Base-by-base conservation (phyloP, 768 basidiomycete species). In the Termitomyces sp. region DNA sequence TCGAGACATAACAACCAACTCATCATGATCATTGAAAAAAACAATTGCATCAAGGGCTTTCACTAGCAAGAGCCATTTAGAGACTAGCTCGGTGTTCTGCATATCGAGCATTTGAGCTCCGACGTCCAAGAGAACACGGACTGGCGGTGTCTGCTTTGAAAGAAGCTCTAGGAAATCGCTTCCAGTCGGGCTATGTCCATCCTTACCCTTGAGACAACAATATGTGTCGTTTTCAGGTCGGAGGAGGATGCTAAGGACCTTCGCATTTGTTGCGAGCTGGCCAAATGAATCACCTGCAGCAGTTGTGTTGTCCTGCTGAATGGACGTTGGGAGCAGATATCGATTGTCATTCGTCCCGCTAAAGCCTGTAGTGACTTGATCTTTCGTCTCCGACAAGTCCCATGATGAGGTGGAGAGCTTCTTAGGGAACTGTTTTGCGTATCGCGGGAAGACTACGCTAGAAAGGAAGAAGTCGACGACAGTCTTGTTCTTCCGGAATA, bases 31-130 rank as follows among this genome's bases (percentile, higher is more conserved):
- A 47, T 79, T 69, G 57, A 79, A 79, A 58, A 73, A 84, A 5
- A 84, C 71, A 0, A 77, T 80, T 0, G 80, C 83, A 34, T 70
- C 67, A 1, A 77, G 63, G 20, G 20, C 20, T 25, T 25, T 25
- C 20, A 59, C 60, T 20, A 69, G 50, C 11, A 49, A 60, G 5
- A 85, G 67, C 84, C 84, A 85, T 3, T 65, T 46, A 20, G 59
- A 45, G 1, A 73, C 80, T 3, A 85, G 57, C 29, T 79, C 70
- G 3, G 64, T 38, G 61, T 83, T 85, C 25, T 72, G 67, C 57
- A 82, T 69, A 47, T 85, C 83, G 4, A 85, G 69, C 70, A 86
- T 80, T 61, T 85, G 83, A 0, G 83, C 83, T 4, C 83, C 84
- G 12, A 85, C 83, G 40, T 85, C 83, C n/a, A 85, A 67, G 15